Percentiles rank a stretch among this genome's conserved stretches.
Conservation (phyloP, 352 stramenopile genomes). For the Globisporangium solare region DNA sequence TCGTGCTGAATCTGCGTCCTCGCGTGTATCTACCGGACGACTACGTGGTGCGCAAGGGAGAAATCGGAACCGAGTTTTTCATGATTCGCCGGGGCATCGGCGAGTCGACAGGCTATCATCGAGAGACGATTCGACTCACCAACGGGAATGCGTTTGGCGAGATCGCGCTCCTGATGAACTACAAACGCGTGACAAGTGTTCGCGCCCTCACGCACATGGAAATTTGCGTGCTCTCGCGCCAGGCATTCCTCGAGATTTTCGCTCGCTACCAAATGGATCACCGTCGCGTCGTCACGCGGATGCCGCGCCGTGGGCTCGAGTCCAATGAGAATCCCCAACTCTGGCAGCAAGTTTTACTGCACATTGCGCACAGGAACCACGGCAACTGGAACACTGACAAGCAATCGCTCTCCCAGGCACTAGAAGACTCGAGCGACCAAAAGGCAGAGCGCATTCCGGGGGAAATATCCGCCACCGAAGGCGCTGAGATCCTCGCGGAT, state of each 20-base stretch:
- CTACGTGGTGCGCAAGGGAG: conserved; percentile 34
- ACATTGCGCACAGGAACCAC: background rate
- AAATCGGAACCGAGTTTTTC: conserved; percentile 34
- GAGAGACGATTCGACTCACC: conserved; percentile 7
- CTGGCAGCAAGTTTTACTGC: conserved; percentile 11
- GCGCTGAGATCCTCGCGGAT: conserved; percentile 8
- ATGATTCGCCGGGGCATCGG: conserved; percentile 35
- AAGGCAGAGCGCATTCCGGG: background rate
- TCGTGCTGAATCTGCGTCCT: conserved; percentile 26
- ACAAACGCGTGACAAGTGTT: conserved; percentile 17
- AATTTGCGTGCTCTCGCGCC: conserved; percentile 14
- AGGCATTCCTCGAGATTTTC: conserved; percentile 16
- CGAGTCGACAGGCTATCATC: conserved; percentile 15
- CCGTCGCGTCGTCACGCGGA: conserved; percentile 16
- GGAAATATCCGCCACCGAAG: background rate
- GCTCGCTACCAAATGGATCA: conserved; percentile 17
- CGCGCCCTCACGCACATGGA: conserved; percentile 20
- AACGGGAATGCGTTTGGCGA: conserved; percentile 17
- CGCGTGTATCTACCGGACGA: conserved; percentile 45
- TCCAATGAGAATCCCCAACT: conserved; percentile 19
- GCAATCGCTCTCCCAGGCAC: background rate
- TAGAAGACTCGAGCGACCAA: background rate
- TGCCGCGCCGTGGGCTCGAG: conserved; percentile 17
- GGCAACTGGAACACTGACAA: background rate
- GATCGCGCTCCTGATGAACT: conserved; percentile 22